Base-by-base conservation (phyloP, 1,284 basidiomycete species). In the Leccinum laetum region DNA sequence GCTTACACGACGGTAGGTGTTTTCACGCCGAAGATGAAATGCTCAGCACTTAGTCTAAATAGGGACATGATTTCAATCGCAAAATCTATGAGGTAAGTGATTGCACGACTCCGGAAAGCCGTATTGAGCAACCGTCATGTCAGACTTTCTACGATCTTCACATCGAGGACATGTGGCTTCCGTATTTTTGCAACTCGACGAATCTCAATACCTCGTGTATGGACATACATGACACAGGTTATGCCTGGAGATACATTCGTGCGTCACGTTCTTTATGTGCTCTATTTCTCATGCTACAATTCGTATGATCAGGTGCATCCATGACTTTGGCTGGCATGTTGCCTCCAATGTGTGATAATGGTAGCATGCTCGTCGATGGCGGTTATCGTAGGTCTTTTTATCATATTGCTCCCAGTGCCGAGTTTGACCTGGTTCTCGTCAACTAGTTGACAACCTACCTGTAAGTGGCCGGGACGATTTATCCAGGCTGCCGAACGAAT, bases 151-250 rank as follows among this genome's bases (percentile, higher is more conserved):
- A 95, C 73, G 94, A 95, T 74, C 88, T 95, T 55, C 95, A 98
- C 77, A 98, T 99, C 63, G 96, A 99, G 80, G 95, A 98, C 79
- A 97, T 98, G 92, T 99, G 97, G 98, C 84, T 99, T 4, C 97
- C 98, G 2, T 99, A 92, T 81, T 99, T 96, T 80, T 98, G 95
- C 79, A 99, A 99, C 74, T 96, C 96, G 7, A 98, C 98, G n/a
- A 99, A 99, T 74, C 98, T 99, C 75, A 96, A 93, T 61, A 95
- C 94, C 65, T 98, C 95, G 10, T 86, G 91, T 5, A 99, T 99
- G 96, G 96, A 99, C 75, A 92, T 99, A 52, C 98, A 99, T 73
- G 93, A 97, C 67, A 94, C 93, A 5, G 96, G 96, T 10, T 98
- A 98, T 79, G 95, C 95, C 14, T 96, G 95, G 95, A 84, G 90